phyloP scores from a whole-genome alignment of 2,329 filamentous ascomycete genomes.

The Ceratocystis cubensis region DNA sequence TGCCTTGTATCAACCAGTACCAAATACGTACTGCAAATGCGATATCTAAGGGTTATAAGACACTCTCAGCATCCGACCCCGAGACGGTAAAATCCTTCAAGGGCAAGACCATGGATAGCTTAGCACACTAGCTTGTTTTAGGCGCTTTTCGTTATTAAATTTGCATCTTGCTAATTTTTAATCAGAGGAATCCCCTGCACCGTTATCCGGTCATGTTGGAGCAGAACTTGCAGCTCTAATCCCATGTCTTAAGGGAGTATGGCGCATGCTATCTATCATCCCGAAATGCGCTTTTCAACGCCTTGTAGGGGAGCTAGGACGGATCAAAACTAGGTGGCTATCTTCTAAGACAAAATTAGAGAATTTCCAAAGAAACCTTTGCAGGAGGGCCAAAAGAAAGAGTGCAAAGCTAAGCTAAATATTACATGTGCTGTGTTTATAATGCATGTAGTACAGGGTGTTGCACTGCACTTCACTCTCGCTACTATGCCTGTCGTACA shows the following conservation, averaged over 20 bases:
- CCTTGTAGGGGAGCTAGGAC: background rate
- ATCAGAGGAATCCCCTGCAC: background rate
- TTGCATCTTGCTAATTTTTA: background rate
- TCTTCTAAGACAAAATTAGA: background rate
- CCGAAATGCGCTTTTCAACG: background rate
- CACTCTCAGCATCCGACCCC: background rate
- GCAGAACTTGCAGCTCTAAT: background rate
- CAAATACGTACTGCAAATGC: no score
- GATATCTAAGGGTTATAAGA: background rate
- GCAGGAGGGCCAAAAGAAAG: background rate
- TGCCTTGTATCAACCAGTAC: no score
- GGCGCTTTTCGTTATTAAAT: background rate
- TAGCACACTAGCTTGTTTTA: background rate
- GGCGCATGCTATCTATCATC: background rate
- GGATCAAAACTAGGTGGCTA: background rate
- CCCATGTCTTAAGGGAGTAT: background rate
- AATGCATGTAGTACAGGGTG: background rate
- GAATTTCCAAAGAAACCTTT: background rate
- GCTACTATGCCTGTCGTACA: conserved; percentile 10
- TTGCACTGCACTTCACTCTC: conserved; percentile 6
- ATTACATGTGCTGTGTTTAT: background rate
- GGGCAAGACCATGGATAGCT: background rate
- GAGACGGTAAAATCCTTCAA: background rate
- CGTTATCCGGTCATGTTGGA: background rate
- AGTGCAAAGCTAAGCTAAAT: background rate